These are phyloP conservation scores for Arachnomyces sp. DNA, from an alignment of 2,329 filamentous ascomycete species.

Conservation along the genomic window DNA sequence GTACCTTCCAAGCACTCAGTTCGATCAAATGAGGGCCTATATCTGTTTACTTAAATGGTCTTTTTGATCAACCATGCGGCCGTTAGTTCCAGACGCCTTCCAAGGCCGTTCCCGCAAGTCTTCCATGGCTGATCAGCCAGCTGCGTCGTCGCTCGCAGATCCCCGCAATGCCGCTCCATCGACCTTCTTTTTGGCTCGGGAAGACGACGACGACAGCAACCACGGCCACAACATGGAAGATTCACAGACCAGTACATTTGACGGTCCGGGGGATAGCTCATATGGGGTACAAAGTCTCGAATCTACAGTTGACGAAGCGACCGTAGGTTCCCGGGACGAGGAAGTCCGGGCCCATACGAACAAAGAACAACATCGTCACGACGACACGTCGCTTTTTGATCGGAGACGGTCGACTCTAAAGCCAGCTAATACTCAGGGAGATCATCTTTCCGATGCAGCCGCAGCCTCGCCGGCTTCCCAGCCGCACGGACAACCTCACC, in stretches of 20 bases:
- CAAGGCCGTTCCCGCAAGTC: conserved; percentile 28
- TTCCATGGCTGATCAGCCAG: conserved; percentile 18
- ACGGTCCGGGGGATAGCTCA: conserved; percentile 35
- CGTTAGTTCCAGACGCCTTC: conserved; percentile 26
- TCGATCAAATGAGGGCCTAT: neutral
- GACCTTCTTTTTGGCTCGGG: conserved; percentile 54
- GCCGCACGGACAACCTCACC: no score
- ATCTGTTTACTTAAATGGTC: conserved; percentile 2
- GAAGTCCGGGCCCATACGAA: conserved; percentile 5
- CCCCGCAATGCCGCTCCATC: conserved; percentile 40
- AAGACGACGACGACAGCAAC: conserved; percentile 28
- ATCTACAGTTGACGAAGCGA: conserved; percentile 42
- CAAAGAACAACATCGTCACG: conserved; percentile 3
- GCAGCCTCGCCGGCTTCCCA: no score
- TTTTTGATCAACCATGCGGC: conserved; percentile 26
- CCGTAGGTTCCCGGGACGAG: conserved; percentile 19
- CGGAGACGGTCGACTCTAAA: no score
- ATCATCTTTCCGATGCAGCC: no score
- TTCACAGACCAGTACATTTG: conserved; percentile 22
- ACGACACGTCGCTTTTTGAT: no score
- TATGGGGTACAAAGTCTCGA: conserved; percentile 53
- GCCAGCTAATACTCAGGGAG: no score
- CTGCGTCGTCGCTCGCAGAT: conserved; percentile 26
- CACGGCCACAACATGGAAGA: conserved; percentile 27
- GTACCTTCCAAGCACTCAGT: no score